Evolutionary conservation across 495 filamentous ascomycete genomes (phyloP).

Genomic region (Trichoderma orchidacearum): DNA sequence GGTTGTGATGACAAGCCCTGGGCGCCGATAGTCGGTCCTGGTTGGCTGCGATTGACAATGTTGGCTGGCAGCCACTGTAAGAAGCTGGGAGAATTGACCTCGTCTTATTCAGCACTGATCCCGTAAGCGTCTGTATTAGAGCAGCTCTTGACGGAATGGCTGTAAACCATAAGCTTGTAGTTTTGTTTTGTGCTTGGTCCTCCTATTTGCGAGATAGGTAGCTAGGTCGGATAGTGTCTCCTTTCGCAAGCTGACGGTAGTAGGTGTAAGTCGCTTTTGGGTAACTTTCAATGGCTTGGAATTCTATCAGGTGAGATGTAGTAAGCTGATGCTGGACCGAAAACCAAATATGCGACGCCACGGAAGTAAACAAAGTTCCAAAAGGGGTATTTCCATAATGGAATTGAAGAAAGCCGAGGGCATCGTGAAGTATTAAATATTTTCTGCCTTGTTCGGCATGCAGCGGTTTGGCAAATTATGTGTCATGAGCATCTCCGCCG

Average conservation of each 20-base stretch:
- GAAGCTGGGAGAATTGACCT: background rate
- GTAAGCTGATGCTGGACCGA: background rate
- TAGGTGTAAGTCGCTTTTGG: background rate
- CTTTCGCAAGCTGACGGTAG: background rate
- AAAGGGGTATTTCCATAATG: background rate
- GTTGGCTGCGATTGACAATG: too few relatives aligned
- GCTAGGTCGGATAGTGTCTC: background rate
- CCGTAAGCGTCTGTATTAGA: background rate
- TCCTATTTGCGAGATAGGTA: background rate
- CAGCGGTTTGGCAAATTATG: conserved; percentile 22
- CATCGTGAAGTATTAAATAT: background rate
- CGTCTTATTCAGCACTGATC: background rate
- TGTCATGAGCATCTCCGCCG: conserved; percentile 21
- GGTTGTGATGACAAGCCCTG: background rate
- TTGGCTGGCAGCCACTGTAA: background rate
- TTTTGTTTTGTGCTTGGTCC: background rate
- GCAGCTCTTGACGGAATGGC: too few relatives aligned
- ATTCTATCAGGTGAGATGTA: conserved; percentile 5
- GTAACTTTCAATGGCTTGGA: background rate
- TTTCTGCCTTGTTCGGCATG: conserved; percentile 28
- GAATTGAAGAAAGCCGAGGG: conserved; percentile 5
- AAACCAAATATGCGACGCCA: background rate
- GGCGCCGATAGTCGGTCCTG: background rate
- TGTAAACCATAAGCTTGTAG: background rate
- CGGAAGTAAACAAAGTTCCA: background rate